phyloP scores from a whole-genome alignment of 2,329 filamentous ascomycete genomes.

The Penicillium sp. region DNA sequence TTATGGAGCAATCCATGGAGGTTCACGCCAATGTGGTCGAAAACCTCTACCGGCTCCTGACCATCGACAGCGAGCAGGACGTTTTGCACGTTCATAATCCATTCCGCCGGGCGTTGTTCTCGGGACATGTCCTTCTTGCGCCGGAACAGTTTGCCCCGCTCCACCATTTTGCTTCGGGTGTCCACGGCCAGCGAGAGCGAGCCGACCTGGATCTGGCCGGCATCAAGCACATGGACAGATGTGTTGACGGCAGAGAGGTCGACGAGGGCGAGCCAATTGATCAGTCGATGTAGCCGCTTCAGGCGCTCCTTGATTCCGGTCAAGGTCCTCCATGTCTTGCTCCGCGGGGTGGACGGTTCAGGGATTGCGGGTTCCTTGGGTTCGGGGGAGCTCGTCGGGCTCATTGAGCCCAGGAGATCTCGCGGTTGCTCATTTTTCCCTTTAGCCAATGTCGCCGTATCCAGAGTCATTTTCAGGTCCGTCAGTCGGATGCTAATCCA shows the following conservation, averaged over 20 bases:
- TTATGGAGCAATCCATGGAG: slow-evolving; percentile 86
- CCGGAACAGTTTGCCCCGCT: slow-evolving; percentile 81
- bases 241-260: slow-evolving; percentile 82
- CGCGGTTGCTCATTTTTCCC: slow-evolving; percentile 17
- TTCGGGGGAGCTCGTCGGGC: slow-evolving; percentile 23
- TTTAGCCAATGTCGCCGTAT: slow-evolving; percentile 57
- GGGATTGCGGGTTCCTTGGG: slow-evolving; percentile 13
- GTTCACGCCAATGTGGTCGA: slow-evolving; percentile 83
- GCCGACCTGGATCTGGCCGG: slow-evolving; percentile 79
- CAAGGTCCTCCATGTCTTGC: slow-evolving; percentile 73
- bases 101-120: slow-evolving; percentile 75
- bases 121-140: slow-evolving; percentile 61
- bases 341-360: slow-evolving; percentile 41
- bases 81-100: slow-evolving; percentile 81
- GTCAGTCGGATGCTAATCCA: slow-evolving; percentile 88
- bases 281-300: slow-evolving; percentile 77
- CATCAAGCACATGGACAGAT: slow-evolving; percentile 67
- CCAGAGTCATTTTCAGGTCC: slow-evolving; percentile 77
- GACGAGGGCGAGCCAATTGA: slow-evolving; percentile 82
- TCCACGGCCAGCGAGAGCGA: slow-evolving; percentile 82
- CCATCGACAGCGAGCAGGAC: slow-evolving; percentile 84
- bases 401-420: slow-evolving; percentile 19
- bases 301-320: slow-evolving; percentile 75
- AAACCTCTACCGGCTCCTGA: slow-evolving; percentile 73
- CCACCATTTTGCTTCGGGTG: slow-evolving; percentile 83